A percentile compares a stretch with the other conserved stretches of the same genome.
phyloP scores from a whole-genome alignment of 345 rosid genomes.

The Crucihimalaya himalaica region DNA sequence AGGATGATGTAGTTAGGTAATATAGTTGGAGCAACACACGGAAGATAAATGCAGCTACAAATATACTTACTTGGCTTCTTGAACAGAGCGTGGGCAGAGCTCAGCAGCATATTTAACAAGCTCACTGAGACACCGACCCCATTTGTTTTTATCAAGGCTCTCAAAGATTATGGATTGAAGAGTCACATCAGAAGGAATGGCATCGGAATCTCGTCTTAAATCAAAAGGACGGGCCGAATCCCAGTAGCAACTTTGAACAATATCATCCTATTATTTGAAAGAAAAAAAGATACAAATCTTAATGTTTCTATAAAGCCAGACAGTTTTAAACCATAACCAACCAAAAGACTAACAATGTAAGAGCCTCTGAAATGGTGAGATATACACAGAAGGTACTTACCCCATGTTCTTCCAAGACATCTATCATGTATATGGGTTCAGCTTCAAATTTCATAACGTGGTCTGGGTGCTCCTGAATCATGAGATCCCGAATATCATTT shows the following conservation, averaged over 20 bases:
- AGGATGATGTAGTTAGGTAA: conserved; percentile 12
- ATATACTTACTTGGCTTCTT: conserved; percentile 81
- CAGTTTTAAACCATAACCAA: conserved; percentile 13
- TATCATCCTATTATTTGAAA: conserved; percentile 72
- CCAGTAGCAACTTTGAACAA: conserved; percentile 96
- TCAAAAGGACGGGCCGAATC: conserved; percentile 95
- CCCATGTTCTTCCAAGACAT: conserved; percentile 98
- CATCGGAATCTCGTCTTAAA: conserved; percentile 84
- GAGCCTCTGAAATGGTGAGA: conserved; percentile 19
- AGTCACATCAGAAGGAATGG: conserved; percentile 88
- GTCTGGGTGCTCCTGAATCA: conserved; percentile 59
- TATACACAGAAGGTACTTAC: conserved; percentile 46
- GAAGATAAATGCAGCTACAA: conserved; percentile 30
- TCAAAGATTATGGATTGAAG: conserved; percentile 94
- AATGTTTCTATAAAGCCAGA: conserved; percentile 15
- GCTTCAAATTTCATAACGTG: conserved; percentile 68
- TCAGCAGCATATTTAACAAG: conserved; percentile 93
- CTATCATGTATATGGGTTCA: conserved; percentile 88
- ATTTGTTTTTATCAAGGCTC: conserved; percentile 94
- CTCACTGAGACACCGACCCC: conserved; percentile 96
- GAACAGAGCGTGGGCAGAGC: conserved; percentile 94
- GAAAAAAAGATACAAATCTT: conserved; percentile 10
- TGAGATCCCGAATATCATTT: conserved; percentile 75
- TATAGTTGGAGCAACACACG: neutral
- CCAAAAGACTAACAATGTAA: conserved; percentile 19